Base-by-base conservation (phyloP, 73 alveolate genomes). In the Breviolum minutum region DNA sequence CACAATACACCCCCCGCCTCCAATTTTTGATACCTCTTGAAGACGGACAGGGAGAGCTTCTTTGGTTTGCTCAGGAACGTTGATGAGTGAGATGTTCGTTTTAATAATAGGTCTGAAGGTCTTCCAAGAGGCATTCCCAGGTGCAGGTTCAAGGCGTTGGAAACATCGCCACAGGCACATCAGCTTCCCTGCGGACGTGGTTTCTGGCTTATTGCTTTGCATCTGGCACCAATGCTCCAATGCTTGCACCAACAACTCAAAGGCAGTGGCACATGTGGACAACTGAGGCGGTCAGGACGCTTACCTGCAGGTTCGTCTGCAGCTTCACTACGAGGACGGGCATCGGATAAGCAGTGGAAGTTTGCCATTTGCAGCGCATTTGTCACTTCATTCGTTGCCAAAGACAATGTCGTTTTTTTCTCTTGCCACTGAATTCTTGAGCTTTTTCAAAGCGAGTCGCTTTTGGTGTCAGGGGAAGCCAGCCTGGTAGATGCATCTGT, bases 171-270 rank as follows among this genome's bases (percentile, higher is more conserved):
- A 54, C 94, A 86, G 94, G 94, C 79, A 63, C 62, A 12, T 86
- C 94, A 62, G 77, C 94, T 26, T 86, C 94, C 14, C 70, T 86
- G 79, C 94, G 94, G 94, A 86, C 94, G 48, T 86, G 94, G 93
- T 61, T 7, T n/a, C 26, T 2, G 22, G 73, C 93, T 84, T 61
- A 61, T 40, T 20, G 6, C 17, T 13, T 29, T 81, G 26, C n/a
- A 11, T 79, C n/a, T 27, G 62, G 66, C 19, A 19, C 54, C 7
- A 5, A 22, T 16, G 54, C 19, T 73, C 29, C 32, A 16, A 8
- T 26, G 83, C 83, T 26, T 22, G 48, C 64, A 27, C 6, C 66
- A 7, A 79, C 13, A 32, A 8, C 8, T 30, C 87, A 27, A 63
- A 22, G 54, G 54, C 54, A 40, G 54, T 40, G 54, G 54, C 54